These are phyloP conservation scores for Xylaria flabelliformis DNA, from an alignment of 495 filamentous ascomycete species.

Conservation along the genomic window DNA sequence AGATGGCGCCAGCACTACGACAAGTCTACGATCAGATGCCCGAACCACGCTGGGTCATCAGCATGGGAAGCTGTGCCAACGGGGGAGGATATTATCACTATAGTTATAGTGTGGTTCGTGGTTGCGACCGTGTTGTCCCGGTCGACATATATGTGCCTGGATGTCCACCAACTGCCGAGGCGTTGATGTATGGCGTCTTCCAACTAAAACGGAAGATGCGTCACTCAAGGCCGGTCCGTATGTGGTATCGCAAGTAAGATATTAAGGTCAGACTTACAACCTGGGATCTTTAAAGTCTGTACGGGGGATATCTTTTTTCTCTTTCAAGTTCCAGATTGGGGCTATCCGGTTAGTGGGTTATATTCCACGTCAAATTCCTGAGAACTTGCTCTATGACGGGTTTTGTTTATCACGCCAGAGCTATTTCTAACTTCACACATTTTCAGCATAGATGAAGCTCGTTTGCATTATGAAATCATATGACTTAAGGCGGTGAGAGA, in stretches of 20 bases:
- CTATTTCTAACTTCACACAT: background rate
- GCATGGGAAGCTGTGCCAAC: constrained; percentile 91
- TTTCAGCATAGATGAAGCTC: background rate
- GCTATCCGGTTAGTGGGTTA: background rate
- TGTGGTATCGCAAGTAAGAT: constrained; percentile 65
- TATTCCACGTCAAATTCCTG: background rate
- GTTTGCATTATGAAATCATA: background rate
- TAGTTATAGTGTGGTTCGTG: constrained; percentile 84
- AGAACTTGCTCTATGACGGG: background rate
- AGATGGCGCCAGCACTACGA: constrained; percentile 92
- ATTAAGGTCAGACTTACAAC: background rate
- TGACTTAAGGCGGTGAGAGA: no score
- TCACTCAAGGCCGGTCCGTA: constrained; percentile 71
- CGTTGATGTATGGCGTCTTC: constrained; percentile 85
- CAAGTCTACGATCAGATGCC: constrained; percentile 99
- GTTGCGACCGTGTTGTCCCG: constrained; percentile 87
- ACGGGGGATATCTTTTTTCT: background rate
- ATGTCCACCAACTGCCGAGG: constrained; percentile 89
- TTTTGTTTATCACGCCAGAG: background rate
- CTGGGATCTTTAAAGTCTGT: background rate
- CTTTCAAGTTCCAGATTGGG: background rate
- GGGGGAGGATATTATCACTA: constrained; percentile 96
- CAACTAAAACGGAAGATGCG: constrained; percentile 86
- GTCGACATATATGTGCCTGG: constrained; percentile 94
- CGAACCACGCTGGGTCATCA: constrained; percentile 89